Percentiles rank a stretch among this genome's conserved stretches.
These are phyloP conservation scores for Pisolithus microcarpus DNA, from an alignment of 768 basidiomycete species.

Conservation along the genomic window DNA sequence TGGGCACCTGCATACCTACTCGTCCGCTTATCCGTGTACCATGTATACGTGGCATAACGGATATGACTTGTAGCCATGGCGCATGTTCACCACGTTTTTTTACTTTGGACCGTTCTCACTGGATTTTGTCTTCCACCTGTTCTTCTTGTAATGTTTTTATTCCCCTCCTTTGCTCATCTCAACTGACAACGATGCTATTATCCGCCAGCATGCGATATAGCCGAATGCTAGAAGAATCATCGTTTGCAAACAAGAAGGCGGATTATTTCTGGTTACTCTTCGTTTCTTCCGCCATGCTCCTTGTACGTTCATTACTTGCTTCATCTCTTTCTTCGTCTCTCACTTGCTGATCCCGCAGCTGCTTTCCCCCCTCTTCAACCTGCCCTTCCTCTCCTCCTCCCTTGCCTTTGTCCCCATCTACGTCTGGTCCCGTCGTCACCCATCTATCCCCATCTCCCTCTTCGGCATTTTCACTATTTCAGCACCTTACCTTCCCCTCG, in stretches of 20 bases:
- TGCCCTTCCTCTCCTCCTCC: conserved; percentile 89
- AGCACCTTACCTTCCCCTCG: conserved; percentile 90
- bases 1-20: background rate
- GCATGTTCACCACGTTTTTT: conserved; percentile 84
- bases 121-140: conserved; percentile 94
- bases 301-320: conserved; percentile 43
- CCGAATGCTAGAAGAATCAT: conserved; percentile 93
- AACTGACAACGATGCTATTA: too few relatives aligned
- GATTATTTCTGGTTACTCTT: conserved; percentile 95
- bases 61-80: conserved; percentile 59
- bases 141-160: conserved; percentile 73
- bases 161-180: too few relatives aligned
- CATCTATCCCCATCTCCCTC: conserved; percentile 89
- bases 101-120: conserved; percentile 92
- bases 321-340: background rate
- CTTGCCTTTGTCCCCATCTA: conserved; percentile 95
- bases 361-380: conserved; percentile 81
- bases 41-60: conserved; percentile 4
- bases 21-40: conserved; percentile 10
- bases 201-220: conserved; percentile 85
- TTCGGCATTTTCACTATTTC: conserved; percentile 94
- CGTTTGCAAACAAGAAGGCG: conserved; percentile 83
- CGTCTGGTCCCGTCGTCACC: conserved; percentile 93
- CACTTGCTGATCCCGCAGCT: conserved; percentile 33
- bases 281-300: conserved; percentile 75